Evolutionary conservation across 169 alveolate genomes (phyloP).

Genomic region (Plasmodium vivax): DNA sequence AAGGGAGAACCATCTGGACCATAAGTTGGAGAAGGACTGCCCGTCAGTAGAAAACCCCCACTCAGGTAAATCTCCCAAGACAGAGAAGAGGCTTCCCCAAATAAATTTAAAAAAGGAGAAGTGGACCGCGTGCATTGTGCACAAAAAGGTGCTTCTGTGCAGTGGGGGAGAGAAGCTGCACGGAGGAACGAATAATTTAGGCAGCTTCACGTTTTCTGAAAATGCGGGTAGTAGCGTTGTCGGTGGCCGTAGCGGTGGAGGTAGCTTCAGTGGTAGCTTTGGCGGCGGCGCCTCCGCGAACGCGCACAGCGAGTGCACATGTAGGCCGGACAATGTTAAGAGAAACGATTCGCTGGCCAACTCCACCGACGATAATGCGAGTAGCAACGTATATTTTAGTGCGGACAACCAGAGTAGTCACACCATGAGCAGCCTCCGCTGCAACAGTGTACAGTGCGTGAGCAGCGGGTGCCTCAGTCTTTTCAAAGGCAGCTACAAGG

Average conservation of each 20-base stretch:
- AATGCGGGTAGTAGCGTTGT: constrained; percentile 11
- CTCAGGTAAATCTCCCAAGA: not conserved
- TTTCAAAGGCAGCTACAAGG: not conserved
- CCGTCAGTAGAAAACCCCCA: not conserved
- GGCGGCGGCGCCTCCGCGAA: not conserved
- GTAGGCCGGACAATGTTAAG: constrained; percentile 29
- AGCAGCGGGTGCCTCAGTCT: not conserved
- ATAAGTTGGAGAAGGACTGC: constrained; percentile 1
- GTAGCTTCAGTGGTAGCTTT: not conserved
- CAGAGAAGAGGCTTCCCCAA: not conserved
- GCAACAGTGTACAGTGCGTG: not conserved
- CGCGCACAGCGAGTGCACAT: constrained; percentile 2
- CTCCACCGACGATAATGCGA: not conserved
- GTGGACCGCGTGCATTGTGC: constrained; percentile 9
- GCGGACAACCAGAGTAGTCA: not conserved
- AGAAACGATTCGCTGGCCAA: constrained; percentile 61
- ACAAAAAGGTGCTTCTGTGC: not conserved
- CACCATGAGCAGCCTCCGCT: not conserved
- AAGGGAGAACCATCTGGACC: not conserved
- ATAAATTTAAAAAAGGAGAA: constrained; percentile 9
- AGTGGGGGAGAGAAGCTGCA: not conserved
- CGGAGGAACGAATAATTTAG: not conserved
- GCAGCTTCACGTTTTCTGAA: constrained; percentile 8
- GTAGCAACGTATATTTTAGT: not conserved
- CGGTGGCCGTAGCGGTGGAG: too few relatives aligned